Evolutionary conservation across 192 early-diverging fungal species (phyloP).

Genomic region (Podila horticola): DNA sequence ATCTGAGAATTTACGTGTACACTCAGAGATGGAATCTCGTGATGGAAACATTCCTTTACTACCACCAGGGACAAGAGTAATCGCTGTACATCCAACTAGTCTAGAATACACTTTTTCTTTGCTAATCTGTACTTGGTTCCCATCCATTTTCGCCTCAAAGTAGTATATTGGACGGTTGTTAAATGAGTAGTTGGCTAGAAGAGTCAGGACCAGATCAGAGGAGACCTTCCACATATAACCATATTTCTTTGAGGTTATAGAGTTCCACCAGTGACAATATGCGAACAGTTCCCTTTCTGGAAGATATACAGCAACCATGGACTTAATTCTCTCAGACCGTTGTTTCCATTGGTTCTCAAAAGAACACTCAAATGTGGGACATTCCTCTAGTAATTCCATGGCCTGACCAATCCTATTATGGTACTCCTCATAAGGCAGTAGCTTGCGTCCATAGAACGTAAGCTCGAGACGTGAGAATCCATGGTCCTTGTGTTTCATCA

Average conservation of each 20-base stretch:
- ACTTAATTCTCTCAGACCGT: no score
- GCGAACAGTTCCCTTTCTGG: not conserved
- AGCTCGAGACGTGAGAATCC: not conserved
- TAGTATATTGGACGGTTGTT: not conserved
- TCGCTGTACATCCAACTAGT: not conserved
- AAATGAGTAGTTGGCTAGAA: not conserved
- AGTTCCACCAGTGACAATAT: slow-evolving; percentile 6
- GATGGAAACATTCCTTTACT: slow-evolving; percentile 1
- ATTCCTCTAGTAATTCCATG: not conserved
- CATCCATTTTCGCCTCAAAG: not conserved
- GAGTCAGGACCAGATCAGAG: not conserved
- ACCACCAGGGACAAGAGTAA: not conserved
- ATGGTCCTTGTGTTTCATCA: not conserved
- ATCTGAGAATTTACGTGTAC: not conserved
- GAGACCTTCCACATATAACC: not conserved
- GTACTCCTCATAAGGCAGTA: not conserved
- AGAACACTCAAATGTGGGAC: not conserved
- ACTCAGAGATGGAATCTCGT: not conserved
- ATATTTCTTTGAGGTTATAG: not conserved
- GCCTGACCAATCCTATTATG: not conserved
- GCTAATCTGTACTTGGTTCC: not conserved
- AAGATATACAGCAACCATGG: no score
- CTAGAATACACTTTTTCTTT: not conserved
- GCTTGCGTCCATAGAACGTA: not conserved
- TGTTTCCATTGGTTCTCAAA: not conserved